A percentile compares a stretch with the other conserved stretches of the same genome.
Evolutionary conservation across 345 rosid species (phyloP).

Genomic region (Lagerstroemia speciosa): DNA sequence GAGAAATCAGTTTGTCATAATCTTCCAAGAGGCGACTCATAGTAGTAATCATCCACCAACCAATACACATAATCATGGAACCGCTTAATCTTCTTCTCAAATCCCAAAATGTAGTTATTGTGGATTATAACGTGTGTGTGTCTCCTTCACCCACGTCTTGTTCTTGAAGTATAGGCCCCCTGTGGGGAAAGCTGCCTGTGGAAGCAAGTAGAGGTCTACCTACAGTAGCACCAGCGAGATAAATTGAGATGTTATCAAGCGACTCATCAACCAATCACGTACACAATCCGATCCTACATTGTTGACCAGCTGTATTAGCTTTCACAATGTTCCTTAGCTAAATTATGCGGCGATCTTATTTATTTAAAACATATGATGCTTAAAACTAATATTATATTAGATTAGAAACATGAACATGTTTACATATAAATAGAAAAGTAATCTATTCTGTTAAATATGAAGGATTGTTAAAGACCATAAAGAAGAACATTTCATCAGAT

Average conservation of each 20-base stretch:
- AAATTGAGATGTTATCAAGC: not conserved
- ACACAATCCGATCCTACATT: not conserved
- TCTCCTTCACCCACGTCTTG: constrained; percentile 80
- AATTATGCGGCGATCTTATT: no score
- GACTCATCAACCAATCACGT: not conserved
- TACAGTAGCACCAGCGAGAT: constrained; percentile 17
- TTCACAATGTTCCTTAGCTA: not conserved
- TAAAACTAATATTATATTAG: no score
- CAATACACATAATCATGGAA: constrained; percentile 73
- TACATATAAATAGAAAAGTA: no score
- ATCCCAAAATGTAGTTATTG: constrained; percentile 76
- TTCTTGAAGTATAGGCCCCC: constrained; percentile 92
- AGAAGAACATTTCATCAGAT: no score
- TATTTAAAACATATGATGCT: no score
- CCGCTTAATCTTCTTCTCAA: constrained; percentile 87
- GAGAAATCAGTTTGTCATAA: constrained; percentile 14
- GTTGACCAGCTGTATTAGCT: not conserved
- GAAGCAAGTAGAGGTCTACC: constrained; percentile 80
- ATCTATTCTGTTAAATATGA: no score
- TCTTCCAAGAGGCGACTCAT: constrained; percentile 65
- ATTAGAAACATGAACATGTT: no score
- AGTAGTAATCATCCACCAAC: constrained; percentile 59
- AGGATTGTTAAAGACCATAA: no score
- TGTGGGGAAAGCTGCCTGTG: constrained; percentile 85
- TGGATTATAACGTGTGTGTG: constrained; percentile 79